Evolutionary conservation across 1,284 basidiomycete species (phyloP).

Genomic region (Cryptococcus sp.): DNA sequence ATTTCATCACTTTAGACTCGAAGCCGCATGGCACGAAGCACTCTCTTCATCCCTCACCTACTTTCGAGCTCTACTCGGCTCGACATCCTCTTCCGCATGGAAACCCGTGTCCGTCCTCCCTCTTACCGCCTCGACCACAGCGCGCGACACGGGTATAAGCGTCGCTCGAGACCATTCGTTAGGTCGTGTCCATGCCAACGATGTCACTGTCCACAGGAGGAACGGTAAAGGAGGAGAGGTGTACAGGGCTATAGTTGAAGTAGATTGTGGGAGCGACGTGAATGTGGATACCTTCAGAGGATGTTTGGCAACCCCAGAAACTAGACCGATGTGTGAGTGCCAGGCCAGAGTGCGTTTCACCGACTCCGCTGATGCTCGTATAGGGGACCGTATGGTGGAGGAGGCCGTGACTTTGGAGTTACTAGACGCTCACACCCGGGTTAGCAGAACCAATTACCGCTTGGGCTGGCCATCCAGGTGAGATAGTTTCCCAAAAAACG

Average conservation of each 20-base stretch:
- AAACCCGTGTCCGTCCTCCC: constrained; percentile 47
- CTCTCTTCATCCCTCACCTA: constrained; percentile 46
- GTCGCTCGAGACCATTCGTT: constrained; percentile 29
- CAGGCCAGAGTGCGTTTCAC: not conserved
- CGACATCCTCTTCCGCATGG: constrained; percentile 51
- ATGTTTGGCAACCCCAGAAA: constrained; percentile 78
- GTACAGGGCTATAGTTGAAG: constrained; percentile 78
- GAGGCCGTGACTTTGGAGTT: constrained; percentile 79
- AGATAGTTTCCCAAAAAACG: constrained; percentile 42
- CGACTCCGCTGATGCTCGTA: not conserved
- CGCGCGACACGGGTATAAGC: constrained; percentile 30
- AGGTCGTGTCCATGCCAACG: constrained; percentile 41
- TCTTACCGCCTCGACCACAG: constrained; percentile 29
- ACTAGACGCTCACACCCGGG: constrained; percentile 79
- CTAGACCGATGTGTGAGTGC: constrained; percentile 67
- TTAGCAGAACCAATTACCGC: constrained; percentile 85
- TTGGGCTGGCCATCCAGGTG: constrained; percentile 96
- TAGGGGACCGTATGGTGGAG: constrained; percentile 88
- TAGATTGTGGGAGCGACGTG: constrained; percentile 65
- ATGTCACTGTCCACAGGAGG: constrained; percentile 54
- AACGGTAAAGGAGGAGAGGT: constrained; percentile 66
- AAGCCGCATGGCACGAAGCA: constrained; percentile 51
- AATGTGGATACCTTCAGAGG: constrained; percentile 79
- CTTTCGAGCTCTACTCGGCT: constrained; percentile 50
- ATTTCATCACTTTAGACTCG: constrained; percentile 31